A percentile compares a stretch with the other conserved stretches of the same genome.
Evolutionary conservation across 192 early-diverging fungal species (phyloP).

Genomic region (Coemansia reversa): DNA sequence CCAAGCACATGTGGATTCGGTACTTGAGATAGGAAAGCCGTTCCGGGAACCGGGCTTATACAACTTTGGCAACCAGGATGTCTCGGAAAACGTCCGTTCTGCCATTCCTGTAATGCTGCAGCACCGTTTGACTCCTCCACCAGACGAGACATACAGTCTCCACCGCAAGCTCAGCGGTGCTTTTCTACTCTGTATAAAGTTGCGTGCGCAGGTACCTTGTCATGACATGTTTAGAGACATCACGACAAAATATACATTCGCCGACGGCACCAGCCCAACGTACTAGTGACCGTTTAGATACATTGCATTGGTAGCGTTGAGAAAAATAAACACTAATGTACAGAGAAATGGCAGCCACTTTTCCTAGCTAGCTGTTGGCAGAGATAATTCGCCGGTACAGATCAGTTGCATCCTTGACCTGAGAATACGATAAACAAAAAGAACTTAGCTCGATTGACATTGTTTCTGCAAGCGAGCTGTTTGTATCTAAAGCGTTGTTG

Average conservation of each 20-base stretch:
- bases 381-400: slow-evolving; percentile 30
- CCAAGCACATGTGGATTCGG: slow-evolving; percentile 83
- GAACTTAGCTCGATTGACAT: slow-evolving; percentile 44
- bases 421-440: slow-evolving; percentile 45
- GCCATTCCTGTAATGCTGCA: slow-evolving; percentile 94
- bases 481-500: slow-evolving; percentile 19
- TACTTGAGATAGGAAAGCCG: slow-evolving; percentile 83
- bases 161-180: slow-evolving; percentile 93
- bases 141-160: slow-evolving; percentile 96
- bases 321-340: slow-evolving; percentile 2
- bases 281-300: slow-evolving; percentile 9
- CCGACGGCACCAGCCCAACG: slow-evolving; percentile 23
- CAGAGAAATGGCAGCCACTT: neutral
- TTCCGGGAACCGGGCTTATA: slow-evolving; percentile 64
- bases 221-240: slow-evolving; percentile 42
- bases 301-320: neutral
- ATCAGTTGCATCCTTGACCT: slow-evolving; percentile 42
- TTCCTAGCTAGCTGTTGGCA: neutral
- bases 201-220: slow-evolving; percentile 61
- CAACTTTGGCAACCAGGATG: slow-evolving; percentile 81
- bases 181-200: slow-evolving; percentile 85
- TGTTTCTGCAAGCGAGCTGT: slow-evolving; percentile 19
- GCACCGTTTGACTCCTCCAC: slow-evolving; percentile 91
- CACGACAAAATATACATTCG: slow-evolving; percentile 37
- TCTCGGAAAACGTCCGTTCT: slow-evolving; percentile 78